Evolutionary conservation across 2,329 filamentous ascomycete genomes (phyloP).

Genomic region (Trematosphaeria pertusa): DNA sequence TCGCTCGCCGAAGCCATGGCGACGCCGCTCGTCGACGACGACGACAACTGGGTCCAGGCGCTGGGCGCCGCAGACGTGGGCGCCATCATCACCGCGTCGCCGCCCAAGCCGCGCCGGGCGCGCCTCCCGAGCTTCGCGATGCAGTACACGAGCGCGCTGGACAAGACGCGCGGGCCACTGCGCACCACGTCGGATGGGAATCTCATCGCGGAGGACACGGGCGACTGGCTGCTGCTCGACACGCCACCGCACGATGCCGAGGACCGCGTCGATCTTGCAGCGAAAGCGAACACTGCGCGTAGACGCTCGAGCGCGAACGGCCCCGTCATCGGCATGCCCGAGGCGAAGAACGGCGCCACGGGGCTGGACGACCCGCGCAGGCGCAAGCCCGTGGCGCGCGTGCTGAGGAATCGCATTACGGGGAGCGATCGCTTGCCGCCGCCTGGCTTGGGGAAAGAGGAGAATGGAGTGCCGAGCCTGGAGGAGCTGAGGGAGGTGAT

Average conservation of each 20-base stretch:
- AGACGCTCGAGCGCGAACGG: neutral
- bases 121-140: conserved; percentile 3
- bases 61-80: too few species aligned
- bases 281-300: neutral
- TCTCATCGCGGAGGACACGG: conserved; percentile 12
- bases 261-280: conserved; percentile 2
- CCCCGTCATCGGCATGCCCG: conserved; percentile 5
- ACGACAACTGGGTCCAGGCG: too few species aligned
- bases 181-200: conserved; percentile 13
- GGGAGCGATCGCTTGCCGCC: neutral
- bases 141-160: conserved; percentile 4
- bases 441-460: neutral
- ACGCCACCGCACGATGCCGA: conserved; percentile 2
- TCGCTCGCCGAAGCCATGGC: too few species aligned
- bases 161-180: conserved; percentile 4
- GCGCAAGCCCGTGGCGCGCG: neutral
- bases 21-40: too few species aligned
- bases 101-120: too few species aligned
- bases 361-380: conserved; percentile 9
- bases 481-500: too few species aligned
- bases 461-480: neutral
- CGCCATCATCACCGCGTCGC: too few species aligned
- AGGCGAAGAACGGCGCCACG: conserved; percentile 18
- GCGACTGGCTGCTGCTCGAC: conserved; percentile 15
- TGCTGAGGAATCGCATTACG: conserved; percentile 2